Evolutionary conservation across 805 yeast species (phyloP).

Genomic region (Sugiyamaella americana): DNA sequence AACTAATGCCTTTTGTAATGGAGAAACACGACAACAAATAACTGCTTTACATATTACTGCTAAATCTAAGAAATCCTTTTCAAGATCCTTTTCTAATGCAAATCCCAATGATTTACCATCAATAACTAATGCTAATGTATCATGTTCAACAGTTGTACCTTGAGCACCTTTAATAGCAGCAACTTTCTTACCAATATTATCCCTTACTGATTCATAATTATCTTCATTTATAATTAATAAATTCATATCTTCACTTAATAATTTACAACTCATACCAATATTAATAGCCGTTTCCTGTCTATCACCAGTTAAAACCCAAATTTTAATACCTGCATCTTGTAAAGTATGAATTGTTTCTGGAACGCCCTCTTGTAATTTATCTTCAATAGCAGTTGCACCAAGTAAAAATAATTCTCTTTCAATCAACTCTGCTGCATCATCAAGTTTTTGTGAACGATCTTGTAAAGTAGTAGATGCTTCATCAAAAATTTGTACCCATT

Average conservation of each 20-base stretch:
- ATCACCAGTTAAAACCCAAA: slow-evolving; percentile 98
- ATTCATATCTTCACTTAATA: slow-evolving; percentile 94
- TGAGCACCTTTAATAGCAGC: slow-evolving; percentile 52
- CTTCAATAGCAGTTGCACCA: slow-evolving; percentile 99
- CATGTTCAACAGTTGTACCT: slow-evolving; percentile 47
- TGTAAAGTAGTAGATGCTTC: slow-evolving; percentile 79
- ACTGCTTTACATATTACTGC: slow-evolving; percentile 92
- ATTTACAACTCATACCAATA: slow-evolving; percentile 96
- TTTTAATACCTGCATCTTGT: slow-evolving; percentile 93
- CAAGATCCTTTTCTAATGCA: slow-evolving; percentile 79
- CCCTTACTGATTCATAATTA: slow-evolving; percentile 64
- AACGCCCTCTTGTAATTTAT: slow-evolving; percentile 94
- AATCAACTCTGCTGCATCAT: slow-evolving; percentile 82
- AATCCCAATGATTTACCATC: slow-evolving; percentile 88
- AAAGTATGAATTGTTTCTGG: slow-evolving; percentile 94
- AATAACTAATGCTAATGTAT: slow-evolving; percentile 80
- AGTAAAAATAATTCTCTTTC: slow-evolving; percentile 72
- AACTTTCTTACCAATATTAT: slow-evolving; percentile 68
- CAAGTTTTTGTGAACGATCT: slow-evolving; percentile 68
- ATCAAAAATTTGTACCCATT: slow-evolving; percentile 62
- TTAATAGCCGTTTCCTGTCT: slow-evolving; percentile 98
- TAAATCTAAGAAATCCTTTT: slow-evolving; percentile 67
- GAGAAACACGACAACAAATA: slow-evolving; percentile 96
- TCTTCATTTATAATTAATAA: slow-evolving; percentile 84
- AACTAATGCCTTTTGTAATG: slow-evolving; percentile 92